A percentile compares a stretch with the other conserved stretches of the same genome.
These are phyloP conservation scores for Stephanocyclus meneghinianus DNA, from an alignment of 352 stramenopile species.

Conservation along the genomic window DNA sequence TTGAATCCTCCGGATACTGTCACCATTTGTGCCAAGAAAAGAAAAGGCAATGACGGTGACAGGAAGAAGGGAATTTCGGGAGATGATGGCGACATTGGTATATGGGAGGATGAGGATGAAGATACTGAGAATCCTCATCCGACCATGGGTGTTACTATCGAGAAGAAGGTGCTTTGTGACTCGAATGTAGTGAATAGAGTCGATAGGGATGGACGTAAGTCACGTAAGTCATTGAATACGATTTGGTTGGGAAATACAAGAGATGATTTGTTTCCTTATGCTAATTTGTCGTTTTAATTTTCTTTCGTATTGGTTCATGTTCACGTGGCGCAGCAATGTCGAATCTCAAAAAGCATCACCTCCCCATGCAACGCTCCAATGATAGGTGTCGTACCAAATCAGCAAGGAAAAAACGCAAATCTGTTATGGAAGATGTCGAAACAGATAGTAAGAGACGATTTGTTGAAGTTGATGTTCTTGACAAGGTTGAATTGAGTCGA, in stretches of 20 bases:
- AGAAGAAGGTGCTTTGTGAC: slow-evolving; percentile 4
- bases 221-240: too few species aligned
- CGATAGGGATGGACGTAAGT: not conserved
- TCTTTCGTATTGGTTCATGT: not conserved
- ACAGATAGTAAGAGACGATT: slow-evolving; percentile 13
- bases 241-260: too few species aligned
- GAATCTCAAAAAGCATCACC: slow-evolving; percentile 1
- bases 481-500: not conserved
- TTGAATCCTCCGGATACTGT: too few species aligned
- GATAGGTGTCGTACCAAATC: slow-evolving; percentile 36
- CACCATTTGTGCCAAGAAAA: too few species aligned
- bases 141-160: not conserved
- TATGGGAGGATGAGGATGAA: not conserved
- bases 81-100: not conserved
- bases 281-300: too few species aligned
- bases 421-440: not conserved
- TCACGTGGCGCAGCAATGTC: not conserved
- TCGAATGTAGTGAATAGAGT: slow-evolving; percentile 4
- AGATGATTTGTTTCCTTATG: too few species aligned
- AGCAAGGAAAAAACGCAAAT: slow-evolving; percentile 36
- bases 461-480: not conserved
- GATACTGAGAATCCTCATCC: not conserved
- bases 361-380: not conserved
- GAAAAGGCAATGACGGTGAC: not conserved
- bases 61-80: not conserved